Conservation (phyloP, 305 asterid species). For the Ilex paraguariensis region DNA sequence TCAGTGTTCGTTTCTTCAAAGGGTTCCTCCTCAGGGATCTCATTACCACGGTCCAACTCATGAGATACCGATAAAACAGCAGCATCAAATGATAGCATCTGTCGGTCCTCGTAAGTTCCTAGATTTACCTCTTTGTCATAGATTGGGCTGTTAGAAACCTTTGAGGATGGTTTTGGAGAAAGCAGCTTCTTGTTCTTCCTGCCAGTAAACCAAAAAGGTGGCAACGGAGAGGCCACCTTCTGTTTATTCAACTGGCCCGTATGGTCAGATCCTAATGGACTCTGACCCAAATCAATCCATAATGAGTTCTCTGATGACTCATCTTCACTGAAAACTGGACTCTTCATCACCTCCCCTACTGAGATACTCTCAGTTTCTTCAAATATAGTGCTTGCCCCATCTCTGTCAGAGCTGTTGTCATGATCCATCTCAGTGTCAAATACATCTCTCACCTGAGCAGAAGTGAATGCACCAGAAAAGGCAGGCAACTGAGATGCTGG, state of each 20-base stretch:
- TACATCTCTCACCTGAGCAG: constrained; percentile 96
- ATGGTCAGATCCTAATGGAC: constrained; percentile 66
- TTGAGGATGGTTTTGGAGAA: constrained; percentile 61
- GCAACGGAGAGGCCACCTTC: constrained; percentile 60
- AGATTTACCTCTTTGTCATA: constrained; percentile 48
- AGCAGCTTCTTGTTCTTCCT: constrained; percentile 50
- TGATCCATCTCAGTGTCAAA: constrained; percentile 88
- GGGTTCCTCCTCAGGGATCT: constrained; percentile 59
- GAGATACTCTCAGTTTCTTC: constrained; percentile 90
- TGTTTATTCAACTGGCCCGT: constrained; percentile 50
- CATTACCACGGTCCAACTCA: constrained; percentile 66
- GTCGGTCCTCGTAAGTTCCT: constrained; percentile 34
- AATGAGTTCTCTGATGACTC: constrained; percentile 90
- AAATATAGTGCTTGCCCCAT: constrained; percentile 84
- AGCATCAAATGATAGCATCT: constrained; percentile 81
- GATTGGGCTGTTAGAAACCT: constrained; percentile 53
- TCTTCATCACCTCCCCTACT: constrained; percentile 86
- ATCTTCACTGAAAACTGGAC: constrained; percentile 93
- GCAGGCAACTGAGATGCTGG: constrained; percentile 81
- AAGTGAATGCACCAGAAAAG: constrained; percentile 92
- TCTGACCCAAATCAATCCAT: constrained; percentile 95
- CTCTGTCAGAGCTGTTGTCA: constrained; percentile 80
- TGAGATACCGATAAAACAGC: constrained; percentile 88
- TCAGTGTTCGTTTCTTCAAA: constrained; percentile 20
- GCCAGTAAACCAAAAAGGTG: constrained; percentile 85